A percentile compares a stretch with the other conserved stretches of the same genome.
These are phyloP conservation scores for Hansenula sp. DNA, from an alignment of 1,139 yeast genomes.

Conservation along the genomic window DNA sequence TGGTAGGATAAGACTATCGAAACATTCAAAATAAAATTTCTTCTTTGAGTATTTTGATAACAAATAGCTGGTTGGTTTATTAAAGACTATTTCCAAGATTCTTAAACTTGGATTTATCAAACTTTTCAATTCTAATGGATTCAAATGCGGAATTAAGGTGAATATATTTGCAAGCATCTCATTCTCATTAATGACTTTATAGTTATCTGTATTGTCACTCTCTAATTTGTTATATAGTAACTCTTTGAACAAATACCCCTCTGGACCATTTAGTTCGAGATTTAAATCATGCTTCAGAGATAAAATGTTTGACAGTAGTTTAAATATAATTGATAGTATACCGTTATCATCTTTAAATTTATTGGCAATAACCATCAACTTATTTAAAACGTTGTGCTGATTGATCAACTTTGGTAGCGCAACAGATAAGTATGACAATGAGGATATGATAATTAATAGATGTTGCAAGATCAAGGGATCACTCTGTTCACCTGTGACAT, in stretches of 20 bases:
- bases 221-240: slow-evolving; percentile 9
- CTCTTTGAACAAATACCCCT: slow-evolving; percentile 7
- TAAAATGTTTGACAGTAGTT: slow-evolving; percentile 23
- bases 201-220: background rate
- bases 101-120: slow-evolving; percentile 20
- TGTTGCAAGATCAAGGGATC: slow-evolving; percentile 9
- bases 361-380: slow-evolving; percentile 20
- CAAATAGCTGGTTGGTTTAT: slow-evolving; percentile 17
- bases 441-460: slow-evolving; percentile 24
- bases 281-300: slow-evolving; percentile 13
- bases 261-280: slow-evolving; percentile 11
- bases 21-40: slow-evolving; percentile 17
- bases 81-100: slow-evolving; percentile 16
- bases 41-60: slow-evolving; percentile 13
- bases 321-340: slow-evolving; percentile 21
- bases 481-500: background rate
- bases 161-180: slow-evolving; percentile 18
- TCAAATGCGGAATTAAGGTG: slow-evolving; percentile 25
- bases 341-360: slow-evolving; percentile 16
- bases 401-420: slow-evolving; percentile 17
- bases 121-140: slow-evolving; percentile 10
- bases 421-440: slow-evolving; percentile 24
- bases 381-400: slow-evolving; percentile 11
- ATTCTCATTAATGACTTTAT: slow-evolving; percentile 1
- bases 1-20: slow-evolving; percentile 18